These are phyloP conservation scores for Naganishia vaughanmartiniae DNA, from an alignment of 768 basidiomycete species.

Conservation along the genomic window DNA sequence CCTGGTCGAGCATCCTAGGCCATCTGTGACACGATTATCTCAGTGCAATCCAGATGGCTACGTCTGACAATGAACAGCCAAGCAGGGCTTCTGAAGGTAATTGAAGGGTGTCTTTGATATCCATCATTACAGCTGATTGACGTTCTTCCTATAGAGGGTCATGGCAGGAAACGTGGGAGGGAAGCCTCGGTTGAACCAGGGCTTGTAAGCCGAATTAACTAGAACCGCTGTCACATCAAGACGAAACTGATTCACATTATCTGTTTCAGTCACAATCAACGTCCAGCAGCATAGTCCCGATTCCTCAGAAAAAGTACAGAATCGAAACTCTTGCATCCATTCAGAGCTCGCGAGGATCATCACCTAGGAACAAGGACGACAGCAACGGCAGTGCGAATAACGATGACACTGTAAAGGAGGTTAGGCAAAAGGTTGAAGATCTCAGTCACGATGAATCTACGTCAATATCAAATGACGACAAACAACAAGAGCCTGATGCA, in stretches of 20 bases:
- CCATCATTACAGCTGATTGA: not conserved
- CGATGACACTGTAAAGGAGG: slow-evolving; percentile 27
- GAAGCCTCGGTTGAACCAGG: slow-evolving; percentile 21
- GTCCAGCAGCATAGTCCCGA: not conserved
- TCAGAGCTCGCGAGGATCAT: not conserved
- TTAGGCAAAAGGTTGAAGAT: slow-evolving; percentile 25
- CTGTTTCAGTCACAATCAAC: not conserved
- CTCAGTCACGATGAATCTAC: slow-evolving; percentile 29
- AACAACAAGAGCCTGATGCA: slow-evolving; percentile 30
- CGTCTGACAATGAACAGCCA: not conserved
- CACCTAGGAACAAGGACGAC: slow-evolving; percentile 7
- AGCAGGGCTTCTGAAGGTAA: slow-evolving; percentile 24
- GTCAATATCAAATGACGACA: not conserved
- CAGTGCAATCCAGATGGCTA: slow-evolving; percentile 18
- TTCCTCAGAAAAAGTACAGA: slow-evolving; percentile 27
- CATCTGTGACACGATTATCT: slow-evolving; percentile 11
- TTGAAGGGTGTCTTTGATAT: not conserved
- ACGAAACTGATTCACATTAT: not conserved
- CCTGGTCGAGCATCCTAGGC: not conserved
- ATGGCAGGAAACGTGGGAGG: slow-evolving; percentile 18
- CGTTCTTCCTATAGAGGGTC: not conserved
- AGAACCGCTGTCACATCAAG: not conserved
- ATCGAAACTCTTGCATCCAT: slow-evolving; percentile 7
- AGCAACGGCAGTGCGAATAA: not conserved
- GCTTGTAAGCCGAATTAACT: not conserved